Evolutionary conservation across 352 stramenopile genomes (phyloP), one percentile per base, ranked within the genome.

Genomic region (Plasmopara halstedii): DNA sequence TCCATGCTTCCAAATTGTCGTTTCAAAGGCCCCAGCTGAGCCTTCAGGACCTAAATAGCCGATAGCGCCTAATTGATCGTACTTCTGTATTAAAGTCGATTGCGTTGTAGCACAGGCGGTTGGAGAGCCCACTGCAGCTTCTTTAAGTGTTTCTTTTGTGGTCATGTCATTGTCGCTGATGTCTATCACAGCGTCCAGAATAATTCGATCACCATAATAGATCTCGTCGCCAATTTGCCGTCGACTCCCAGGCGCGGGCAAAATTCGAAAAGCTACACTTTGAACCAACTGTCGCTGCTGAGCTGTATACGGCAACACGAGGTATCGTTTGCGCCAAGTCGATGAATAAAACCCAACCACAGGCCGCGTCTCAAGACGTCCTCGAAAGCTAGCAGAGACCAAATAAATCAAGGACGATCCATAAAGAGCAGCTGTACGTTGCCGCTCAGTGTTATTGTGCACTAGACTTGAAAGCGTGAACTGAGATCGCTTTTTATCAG

Each of bases 31-130:
- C 2, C 81, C 81, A 19, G 77, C 81, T 27, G 60, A 70, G 2
- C 81, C 81, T 53, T 93, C 81, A 0, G 74, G 76, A n/a, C 81
- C 81, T 13, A 93, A 51, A 49, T 93, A 93, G 2, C 81, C 81
- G 38, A 63, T 83, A 4, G 78, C 78, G 8, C 78, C 78, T 23
- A 93, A 61, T 40, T 87, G 77, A 27, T 90, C 81, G 32, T 89
- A 93, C 52, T 89, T 90, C 46, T 62, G 72, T 19, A 90, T 81
- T 10, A 74, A 14, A 42, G 33, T 62, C 11, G 50, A 60, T 21
- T 68, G 41, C 11, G 45, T n/a, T 47, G 31, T 10, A 18, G n/a
- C 35, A 31, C 23, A 32, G 50, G 43, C 22, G 10, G 34, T 37
- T 11, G 50, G 51, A 20, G 47, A 42, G 9, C 25, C 38, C 15